Percentiles rank a stretch among this genome's conserved stretches.
These are phyloP conservation scores for Blastobotrys capitulatus DNA, from an alignment of 1,139 yeast genomes.

Conservation along the genomic window DNA sequence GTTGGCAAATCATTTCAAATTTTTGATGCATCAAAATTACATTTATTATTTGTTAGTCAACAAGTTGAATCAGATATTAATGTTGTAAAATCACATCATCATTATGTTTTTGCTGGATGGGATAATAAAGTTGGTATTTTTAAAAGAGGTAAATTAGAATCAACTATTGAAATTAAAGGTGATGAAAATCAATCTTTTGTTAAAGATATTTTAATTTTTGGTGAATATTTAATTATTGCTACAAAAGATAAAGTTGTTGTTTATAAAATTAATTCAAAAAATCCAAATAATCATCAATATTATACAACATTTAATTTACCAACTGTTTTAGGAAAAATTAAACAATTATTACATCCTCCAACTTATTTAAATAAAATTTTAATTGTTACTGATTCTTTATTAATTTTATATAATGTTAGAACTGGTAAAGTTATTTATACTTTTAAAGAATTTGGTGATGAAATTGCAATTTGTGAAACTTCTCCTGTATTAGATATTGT, in stretches of 20 bases:
- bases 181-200: conserved; percentile 25
- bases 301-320: conserved; percentile 61
- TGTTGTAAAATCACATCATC: conserved; percentile 74
- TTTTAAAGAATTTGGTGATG: conserved; percentile 40
- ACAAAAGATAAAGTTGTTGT: conserved; percentile 53
- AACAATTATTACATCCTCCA: conserved; percentile 74
- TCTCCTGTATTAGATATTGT: conserved; percentile 86
- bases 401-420: conserved; percentile 63
- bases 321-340: conserved; percentile 59
- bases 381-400: conserved; percentile 55
- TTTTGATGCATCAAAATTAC: conserved; percentile 85
- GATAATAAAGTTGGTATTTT: conserved; percentile 69
- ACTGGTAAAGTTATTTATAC: conserved; percentile 69
- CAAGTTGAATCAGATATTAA: conserved; percentile 70
- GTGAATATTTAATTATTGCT: conserved; percentile 67
- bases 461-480: conserved; percentile 55
- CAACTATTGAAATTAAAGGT: conserved; percentile 41
- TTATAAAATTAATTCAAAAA: conserved; percentile 49
- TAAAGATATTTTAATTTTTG: conserved; percentile 57
- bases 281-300: conserved; percentile 41
- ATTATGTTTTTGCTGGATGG: conserved; percentile 75
- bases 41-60: conserved; percentile 79
- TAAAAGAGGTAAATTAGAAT: conserved; percentile 74
- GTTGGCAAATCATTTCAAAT: conserved; percentile 90
- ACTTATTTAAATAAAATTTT: conserved; percentile 88